Evolutionary conservation across 2,329 filamentous ascomycete genomes (phyloP), one percentile per base, ranked within the genome.

Genomic region (Fusarium sp.): DNA sequence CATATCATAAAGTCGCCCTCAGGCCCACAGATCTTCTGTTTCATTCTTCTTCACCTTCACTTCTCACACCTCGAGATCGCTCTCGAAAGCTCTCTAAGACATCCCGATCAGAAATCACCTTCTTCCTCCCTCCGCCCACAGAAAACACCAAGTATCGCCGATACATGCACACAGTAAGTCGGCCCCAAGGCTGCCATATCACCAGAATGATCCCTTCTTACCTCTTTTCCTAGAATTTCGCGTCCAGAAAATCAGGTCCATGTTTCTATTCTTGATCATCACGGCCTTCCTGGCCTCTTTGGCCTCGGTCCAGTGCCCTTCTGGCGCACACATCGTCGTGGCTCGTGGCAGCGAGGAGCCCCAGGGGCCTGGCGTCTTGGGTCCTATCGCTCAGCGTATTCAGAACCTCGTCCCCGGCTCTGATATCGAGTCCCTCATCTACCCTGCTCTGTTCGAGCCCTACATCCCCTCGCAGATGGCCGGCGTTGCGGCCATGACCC

Each of bases 291-390:
- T 76, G 1, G 5, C 61, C n/a, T 62, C 60, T 29, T 18, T 76
- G 14, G 59, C 8, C 1, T 8, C 65, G 2, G 74, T 69, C 22
- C 22, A 35, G 5, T 78, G 76, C 14, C 42, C 68, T 18, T 40
- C 76, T 2, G 67, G 74, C 1, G 73, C 68, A 1, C 77, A 78
- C 9, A 59, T 79, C 58, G 52, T 79, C 36, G 73, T 76, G 1
- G 69, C 71, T 3, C 75, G 77, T 0, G 77, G 74, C 1, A 79
- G 77, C 29, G 45, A 66, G 0, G 77, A 79, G 22, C 58, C 76
- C 0, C 54, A 74, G 18, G 77, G 77, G 0, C 69, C 73, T 0
- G 77, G 77, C 1, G 64, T 73, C 1, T 70, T 79, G 14, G 77
- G 77, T 0, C 20, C 61, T 1, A 40, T 79, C 5, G 74, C 77